Evolutionary conservation across 495 filamentous ascomycete genomes (phyloP), one percentile per base, ranked within the genome.

Genomic region (Hyaloscypha hepaticicola): DNA sequence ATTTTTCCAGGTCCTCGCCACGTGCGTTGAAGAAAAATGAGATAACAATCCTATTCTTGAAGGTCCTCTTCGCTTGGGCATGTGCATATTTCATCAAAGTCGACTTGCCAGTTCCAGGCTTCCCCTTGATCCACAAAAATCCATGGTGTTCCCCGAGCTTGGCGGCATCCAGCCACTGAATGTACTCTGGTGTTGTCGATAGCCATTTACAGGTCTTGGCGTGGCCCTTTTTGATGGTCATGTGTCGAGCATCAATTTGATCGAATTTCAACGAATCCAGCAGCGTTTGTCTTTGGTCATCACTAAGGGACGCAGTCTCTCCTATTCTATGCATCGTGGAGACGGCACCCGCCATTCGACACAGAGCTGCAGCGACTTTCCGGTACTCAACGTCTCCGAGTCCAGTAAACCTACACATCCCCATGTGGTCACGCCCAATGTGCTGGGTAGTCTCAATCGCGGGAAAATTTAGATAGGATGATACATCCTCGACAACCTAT

Each of bases 41-140:
- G 7, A 78, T 60, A 2, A 70, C 12, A 48, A 67, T 55, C 24
- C 5, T 50, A 25, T 56, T 60, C n/a, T 69, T 65, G 25, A 64
- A 59, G 1, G 55, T 51, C 22, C 60, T 67, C 14, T 38, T 25
- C 7, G 55, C 31, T 59, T 59, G 48, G 1, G 31, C 52, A 38
- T 31, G 33, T 1, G 55, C 65, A 55, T 59, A 67, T 45, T 83
- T 83, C 78, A 85, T 83, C 2, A 81, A 66, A 5, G 77, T 80
- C 14, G 83, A 86, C 67, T 86, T 87, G 6, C 84, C 83, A 21
- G 77, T 70, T 12, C 82, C 83, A 4, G 83, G 80, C 49, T 86
- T 85, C 1, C 83, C 83, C 64, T 76, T 83, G 50, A 87, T 80
- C 84, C 83, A 87, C 19, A 87, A 55, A 52, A 87, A 76, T 8